Evolutionary conservation across 208 protist genomes (phyloP).

Genomic region (Leishmania martiniquensis): DNA sequence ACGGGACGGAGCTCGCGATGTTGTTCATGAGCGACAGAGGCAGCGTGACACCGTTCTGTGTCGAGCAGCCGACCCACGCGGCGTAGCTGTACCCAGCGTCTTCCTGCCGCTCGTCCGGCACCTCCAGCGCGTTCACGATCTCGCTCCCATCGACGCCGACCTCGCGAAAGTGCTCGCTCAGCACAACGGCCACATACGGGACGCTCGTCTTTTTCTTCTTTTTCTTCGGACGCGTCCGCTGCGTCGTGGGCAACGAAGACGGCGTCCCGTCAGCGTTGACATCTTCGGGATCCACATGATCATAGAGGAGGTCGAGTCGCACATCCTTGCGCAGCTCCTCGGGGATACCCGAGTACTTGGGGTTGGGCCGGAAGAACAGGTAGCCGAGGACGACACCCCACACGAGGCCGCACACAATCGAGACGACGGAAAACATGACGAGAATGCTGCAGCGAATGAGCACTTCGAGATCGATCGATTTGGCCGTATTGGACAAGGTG

Average conservation of each 20-base stretch:
- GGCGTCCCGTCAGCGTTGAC: background rate
- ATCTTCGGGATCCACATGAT: conserved; percentile 20
- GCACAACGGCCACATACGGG: conserved; percentile 60
- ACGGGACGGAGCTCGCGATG: conserved; percentile 56
- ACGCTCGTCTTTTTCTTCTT: conserved; percentile 39
- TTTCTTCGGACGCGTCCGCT: background rate
- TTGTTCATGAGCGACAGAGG: conserved; percentile 74
- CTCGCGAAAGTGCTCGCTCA: conserved; percentile 57
- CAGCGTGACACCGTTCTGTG: conserved; percentile 81
- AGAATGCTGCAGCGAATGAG: conserved; percentile 59
- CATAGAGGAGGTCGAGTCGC: conserved; percentile 46
- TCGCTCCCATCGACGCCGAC: conserved; percentile 54
- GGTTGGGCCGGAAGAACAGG: conserved; percentile 22
- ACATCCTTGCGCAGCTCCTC: conserved; percentile 50
- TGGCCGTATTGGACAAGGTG: conserved; percentile 67
- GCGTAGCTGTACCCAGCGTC: conserved; percentile 66
- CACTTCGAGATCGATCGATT: conserved; percentile 25
- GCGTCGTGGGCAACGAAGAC: background rate
- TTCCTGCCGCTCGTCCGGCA: conserved; percentile 56
- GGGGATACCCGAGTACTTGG: conserved; percentile 51
- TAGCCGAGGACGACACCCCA: conserved; percentile 21
- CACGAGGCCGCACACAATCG: conserved; percentile 38
- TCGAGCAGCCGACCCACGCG: conserved; percentile 54
- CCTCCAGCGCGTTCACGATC: conserved; percentile 51
- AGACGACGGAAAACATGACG: conserved; percentile 44